Evolutionary conservation across 2,329 filamentous ascomycete species (phyloP), one percentile per base, ranked within the genome.

Genomic region (Stagonosporopsis chrysanthemi): DNA sequence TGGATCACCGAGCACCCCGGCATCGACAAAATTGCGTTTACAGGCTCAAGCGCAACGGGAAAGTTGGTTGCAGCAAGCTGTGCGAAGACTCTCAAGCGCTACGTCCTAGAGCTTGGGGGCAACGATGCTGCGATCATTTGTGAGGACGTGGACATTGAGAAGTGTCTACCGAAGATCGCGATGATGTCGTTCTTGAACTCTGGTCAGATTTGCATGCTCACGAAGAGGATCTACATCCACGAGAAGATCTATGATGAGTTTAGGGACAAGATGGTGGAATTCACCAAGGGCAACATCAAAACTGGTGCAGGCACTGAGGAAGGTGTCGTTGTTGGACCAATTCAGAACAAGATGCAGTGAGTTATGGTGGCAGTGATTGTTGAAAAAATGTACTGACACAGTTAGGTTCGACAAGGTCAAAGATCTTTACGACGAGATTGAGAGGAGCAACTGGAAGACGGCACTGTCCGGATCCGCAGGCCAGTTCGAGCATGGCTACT

Each of bases 11-110:
- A 73, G 9, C 86, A 89, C 63, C 83, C 84, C 0, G 83, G 79
- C 9, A 82, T 88, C 54, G 80, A 82, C 60, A 88, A 88, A 78
- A 82, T 89, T 66, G 81, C 79, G 53, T 89, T 89, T 72, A 89
- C 86, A 0, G 86, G 87, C 2, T 87, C 84, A 6, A 84, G 80
- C 2, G 76, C 78, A 0, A 87, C 84, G 0, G 86, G 86, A 1
- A 87, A 87, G 75, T 80, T 81, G 68, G 82, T 88, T 35, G 82
- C 86, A 77, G 80, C 80, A 43, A 81, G 78, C 19, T 83, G 80
- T 50, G 80, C 82, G 14, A 79, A 81, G 66, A 85, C 83, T 0
- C 72, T 88, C 35, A 88, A 88, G 78, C 79, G 84, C 29, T 80
- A 85, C 15, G 85, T 83, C 0, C 79, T 88, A 5, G 86, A 88